These are phyloP conservation scores for Leishmania gerbilli DNA, from an alignment of 208 protist genomes.

Conservation along the genomic window DNA sequence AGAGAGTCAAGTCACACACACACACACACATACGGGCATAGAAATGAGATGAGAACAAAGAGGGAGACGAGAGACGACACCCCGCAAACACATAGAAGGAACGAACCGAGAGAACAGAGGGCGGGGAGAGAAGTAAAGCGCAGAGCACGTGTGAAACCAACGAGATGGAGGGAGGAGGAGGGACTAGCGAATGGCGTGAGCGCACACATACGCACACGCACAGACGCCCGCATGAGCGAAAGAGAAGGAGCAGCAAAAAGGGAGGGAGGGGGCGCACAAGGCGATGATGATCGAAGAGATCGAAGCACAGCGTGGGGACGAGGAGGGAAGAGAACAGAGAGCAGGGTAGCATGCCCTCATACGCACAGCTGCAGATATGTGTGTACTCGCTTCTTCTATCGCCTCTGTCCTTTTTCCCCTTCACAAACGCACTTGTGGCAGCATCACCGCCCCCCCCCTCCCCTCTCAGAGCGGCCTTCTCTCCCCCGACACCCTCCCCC, in stretches of 20 bases:
- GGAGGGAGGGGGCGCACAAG: background rate
- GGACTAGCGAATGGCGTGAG: background rate
- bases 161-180: background rate
- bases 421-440: background rate
- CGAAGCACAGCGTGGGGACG: background rate
- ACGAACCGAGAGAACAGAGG: background rate
- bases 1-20: background rate
- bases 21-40: background rate
- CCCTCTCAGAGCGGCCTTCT: background rate
- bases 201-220: background rate
- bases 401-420: background rate
- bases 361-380: background rate
- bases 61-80: background rate
- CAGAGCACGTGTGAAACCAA: background rate
- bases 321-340: background rate
- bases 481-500: background rate
- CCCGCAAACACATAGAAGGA: background rate
- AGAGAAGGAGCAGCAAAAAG: background rate
- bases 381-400: background rate
- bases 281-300: background rate
- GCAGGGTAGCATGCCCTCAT: background rate
- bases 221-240: constrained; percentile 12
- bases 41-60: background rate
- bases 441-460: background rate
- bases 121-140: background rate